These are phyloP conservation scores for Spongiforma sp. DNA, from an alignment of 1,284 basidiomycete genomes.

Conservation along the genomic window DNA sequence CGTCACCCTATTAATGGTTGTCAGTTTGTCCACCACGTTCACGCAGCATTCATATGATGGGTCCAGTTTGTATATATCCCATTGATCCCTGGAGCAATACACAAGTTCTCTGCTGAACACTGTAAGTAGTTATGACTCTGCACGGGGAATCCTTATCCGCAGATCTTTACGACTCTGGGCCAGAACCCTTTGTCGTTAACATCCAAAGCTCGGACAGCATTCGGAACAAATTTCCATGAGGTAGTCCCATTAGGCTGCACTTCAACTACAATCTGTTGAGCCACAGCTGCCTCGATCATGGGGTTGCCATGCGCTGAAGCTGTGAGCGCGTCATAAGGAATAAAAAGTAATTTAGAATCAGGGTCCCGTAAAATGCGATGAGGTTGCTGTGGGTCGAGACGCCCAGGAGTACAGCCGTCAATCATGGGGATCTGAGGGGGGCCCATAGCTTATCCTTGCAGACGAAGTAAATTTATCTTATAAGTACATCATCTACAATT, in stretches of 20 bases:
- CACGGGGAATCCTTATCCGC: not conserved
- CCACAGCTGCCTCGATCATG: not conserved
- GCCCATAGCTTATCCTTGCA: not conserved
- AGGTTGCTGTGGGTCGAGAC: not conserved
- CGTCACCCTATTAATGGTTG: not conserved
- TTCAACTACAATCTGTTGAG: not conserved
- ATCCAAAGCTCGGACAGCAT: not conserved
- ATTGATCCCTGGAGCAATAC: constrained; percentile 7
- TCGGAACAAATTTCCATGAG: not conserved
- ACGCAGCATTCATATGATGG: constrained; percentile 3
- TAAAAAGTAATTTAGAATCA: not conserved
- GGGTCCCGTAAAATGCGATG: not conserved
- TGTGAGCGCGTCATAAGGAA: not conserved
- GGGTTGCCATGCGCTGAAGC: not conserved
- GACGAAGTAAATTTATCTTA: not conserved
- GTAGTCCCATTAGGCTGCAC: not conserved
- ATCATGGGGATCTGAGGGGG: not conserved
- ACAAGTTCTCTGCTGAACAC: not conserved
- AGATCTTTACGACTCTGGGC: not conserved
- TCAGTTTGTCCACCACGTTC: not conserved
- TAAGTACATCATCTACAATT: not conserved
- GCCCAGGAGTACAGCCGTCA: not conserved
- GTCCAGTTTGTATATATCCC: constrained; percentile 11
- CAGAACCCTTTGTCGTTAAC: not conserved
- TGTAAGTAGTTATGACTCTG: not conserved